phyloP scores from a whole-genome alignment of 768 basidiomycete species.

The Lactarius deliciosus region DNA sequence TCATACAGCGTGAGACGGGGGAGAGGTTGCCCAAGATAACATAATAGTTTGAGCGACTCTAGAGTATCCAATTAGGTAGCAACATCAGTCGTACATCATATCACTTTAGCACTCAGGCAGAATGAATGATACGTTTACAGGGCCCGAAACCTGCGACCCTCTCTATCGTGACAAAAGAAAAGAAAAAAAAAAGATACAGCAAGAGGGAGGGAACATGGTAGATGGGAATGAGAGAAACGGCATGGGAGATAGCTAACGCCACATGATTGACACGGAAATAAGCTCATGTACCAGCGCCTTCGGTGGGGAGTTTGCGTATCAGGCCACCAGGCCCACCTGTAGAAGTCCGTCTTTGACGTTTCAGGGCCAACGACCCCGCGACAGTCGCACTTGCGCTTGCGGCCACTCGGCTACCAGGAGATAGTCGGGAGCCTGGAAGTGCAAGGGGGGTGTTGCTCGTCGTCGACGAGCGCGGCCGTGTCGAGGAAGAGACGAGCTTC shows the following conservation, averaged over 20 bases:
- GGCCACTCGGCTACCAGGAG: constrained; percentile 37
- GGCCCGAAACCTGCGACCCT: constrained; percentile 14
- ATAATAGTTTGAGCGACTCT: constrained; percentile 27
- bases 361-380: constrained; percentile 49
- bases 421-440: constrained; percentile 42
- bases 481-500: constrained; percentile 73
- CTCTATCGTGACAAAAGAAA: constrained; percentile 13
- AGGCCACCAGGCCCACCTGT: constrained; percentile 22
- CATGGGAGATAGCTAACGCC: constrained; percentile 8
- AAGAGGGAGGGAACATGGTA: constrained; percentile 16
- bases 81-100: constrained; percentile 25
- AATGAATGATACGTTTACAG: constrained; percentile 25
- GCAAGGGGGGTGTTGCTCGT: constrained; percentile 57
- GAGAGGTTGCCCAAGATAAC: constrained; percentile 20
- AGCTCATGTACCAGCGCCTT: constrained; percentile 21
- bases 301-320: constrained; percentile 20
- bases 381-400: constrained; percentile 31
- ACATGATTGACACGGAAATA: not conserved
- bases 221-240: constrained; percentile 9
- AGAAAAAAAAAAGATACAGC: constrained; percentile 13
- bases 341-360: constrained; percentile 80
- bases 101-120: constrained; percentile 13
- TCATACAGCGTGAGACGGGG: constrained; percentile 3
- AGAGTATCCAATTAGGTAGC: constrained; percentile 27
- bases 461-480: constrained; percentile 69